Percentiles rank a stretch among this genome's conserved stretches.
phyloP scores from a whole-genome alignment of 2,329 filamentous ascomycete genomes.

The Colletotrichum acutatum region DNA sequence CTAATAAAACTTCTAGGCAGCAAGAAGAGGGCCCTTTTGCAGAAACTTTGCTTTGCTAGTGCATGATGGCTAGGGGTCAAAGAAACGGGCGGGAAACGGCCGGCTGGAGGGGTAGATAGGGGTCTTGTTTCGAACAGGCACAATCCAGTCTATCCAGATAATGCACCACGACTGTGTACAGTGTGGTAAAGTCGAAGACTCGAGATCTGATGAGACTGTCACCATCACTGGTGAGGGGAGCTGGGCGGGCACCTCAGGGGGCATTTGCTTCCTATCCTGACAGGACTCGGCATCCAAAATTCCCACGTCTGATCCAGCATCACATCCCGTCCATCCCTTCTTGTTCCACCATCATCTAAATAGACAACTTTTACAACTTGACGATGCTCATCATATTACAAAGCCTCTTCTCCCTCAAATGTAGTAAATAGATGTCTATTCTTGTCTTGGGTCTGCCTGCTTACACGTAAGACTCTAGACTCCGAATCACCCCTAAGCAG shows the following conservation, averaged over 20 bases:
- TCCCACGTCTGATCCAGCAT: neutral
- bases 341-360: no score
- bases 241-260: neutral
- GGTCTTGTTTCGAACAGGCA: constrained; percentile 19
- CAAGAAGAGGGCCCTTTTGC: neutral
- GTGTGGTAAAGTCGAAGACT: neutral
- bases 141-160: neutral
- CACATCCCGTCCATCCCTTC: neutral
- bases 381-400: neutral
- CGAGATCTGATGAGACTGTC: neutral
- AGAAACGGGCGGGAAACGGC: constrained; percentile 23
- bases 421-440: neutral
- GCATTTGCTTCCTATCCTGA: neutral
- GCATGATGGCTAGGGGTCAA: constrained; percentile 1
- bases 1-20: neutral
- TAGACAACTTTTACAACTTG: neutral
- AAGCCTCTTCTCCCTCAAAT: neutral
- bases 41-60: neutral
- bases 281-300: neutral
- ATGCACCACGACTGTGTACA: neutral
- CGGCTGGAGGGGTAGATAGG: constrained; percentile 11
- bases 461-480: neutral
- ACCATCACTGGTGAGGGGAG: no score
- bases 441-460: neutral
- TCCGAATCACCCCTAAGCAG: neutral